These are phyloP conservation scores for Cladorrhinum sp. DNA, from an alignment of 2,329 filamentous ascomycete species.

Conservation along the genomic window DNA sequence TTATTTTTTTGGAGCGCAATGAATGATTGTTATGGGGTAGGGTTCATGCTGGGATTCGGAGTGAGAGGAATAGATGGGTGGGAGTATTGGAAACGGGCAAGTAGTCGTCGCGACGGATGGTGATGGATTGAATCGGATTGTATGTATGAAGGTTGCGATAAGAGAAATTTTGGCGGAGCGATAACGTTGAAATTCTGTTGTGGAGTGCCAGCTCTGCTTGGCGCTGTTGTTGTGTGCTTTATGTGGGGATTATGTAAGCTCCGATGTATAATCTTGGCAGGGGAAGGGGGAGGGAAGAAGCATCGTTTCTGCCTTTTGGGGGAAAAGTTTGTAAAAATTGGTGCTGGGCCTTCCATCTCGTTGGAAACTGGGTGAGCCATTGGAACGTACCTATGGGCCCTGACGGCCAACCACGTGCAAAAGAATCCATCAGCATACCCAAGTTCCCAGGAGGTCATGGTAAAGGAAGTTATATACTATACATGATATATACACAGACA, in stretches of 20 bases:
- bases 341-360: too few relatives aligned
- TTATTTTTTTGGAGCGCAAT: too few relatives aligned
- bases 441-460: too few relatives aligned
- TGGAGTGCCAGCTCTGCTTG: not conserved
- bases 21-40: not conserved
- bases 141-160: conserved; percentile 2
- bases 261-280: not conserved
- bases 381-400: not conserved
- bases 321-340: not conserved
- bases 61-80: not conserved
- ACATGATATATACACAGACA: not conserved
- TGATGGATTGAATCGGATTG: not conserved
- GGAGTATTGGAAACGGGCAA: not conserved
- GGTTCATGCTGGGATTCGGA: not conserved
- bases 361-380: too few relatives aligned
- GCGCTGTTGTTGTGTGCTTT: not conserved
- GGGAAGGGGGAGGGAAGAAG: not conserved
- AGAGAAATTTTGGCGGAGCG: conserved; percentile 7
- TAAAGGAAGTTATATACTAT: not conserved
- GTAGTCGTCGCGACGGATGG: not conserved
- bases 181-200: not conserved
- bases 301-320: not conserved
- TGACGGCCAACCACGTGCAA: not conserved
- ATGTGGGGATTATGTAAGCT: not conserved
- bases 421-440: too few relatives aligned